A percentile compares a stretch with the other conserved stretches of the same genome.
phyloP scores from a whole-genome alignment of 768 basidiomycete species.

The Infundibulicybe gibba region DNA sequence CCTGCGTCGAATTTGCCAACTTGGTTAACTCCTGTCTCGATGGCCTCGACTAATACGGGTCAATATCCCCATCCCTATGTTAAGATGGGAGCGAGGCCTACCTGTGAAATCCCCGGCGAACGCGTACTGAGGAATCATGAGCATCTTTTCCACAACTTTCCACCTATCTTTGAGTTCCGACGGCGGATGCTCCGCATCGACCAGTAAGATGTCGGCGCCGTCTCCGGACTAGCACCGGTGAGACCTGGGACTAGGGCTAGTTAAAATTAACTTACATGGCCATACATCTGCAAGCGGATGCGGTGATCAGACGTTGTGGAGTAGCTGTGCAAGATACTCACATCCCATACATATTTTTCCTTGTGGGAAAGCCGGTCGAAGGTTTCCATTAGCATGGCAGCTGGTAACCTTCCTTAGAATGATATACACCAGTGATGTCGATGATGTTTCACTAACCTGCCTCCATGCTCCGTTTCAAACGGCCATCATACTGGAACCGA shows the following conservation, averaged over 20 bases:
- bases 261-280: slow-evolving; percentile 43
- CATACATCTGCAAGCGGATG: slow-evolving; percentile 45
- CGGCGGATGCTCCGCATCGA: slow-evolving; percentile 45
- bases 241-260: neutral
- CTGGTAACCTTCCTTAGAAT: slow-evolving; percentile 21
- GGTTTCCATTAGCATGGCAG: slow-evolving; percentile 75
- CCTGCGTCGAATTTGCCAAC: slow-evolving; percentile 62
- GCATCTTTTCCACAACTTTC: slow-evolving; percentile 71
- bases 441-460: slow-evolving; percentile 39
- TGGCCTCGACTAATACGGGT: slow-evolving; percentile 50
- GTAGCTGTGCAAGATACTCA: slow-evolving; percentile 26
- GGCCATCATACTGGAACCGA: slow-evolving; percentile 71
- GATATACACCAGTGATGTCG: neutral
- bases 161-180: slow-evolving; percentile 55
- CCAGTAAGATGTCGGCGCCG: slow-evolving; percentile 50
- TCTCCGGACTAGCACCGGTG: slow-evolving; percentile 52
- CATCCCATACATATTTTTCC: slow-evolving; percentile 78
- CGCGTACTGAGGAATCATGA: slow-evolving; percentile 62
- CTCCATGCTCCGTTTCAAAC: slow-evolving; percentile 59
- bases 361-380: slow-evolving; percentile 59
- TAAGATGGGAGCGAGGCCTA: slow-evolving; percentile 10
- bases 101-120: slow-evolving; percentile 68
- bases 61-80: slow-evolving; percentile 4
- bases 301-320: neutral
- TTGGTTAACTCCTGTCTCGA: slow-evolving; percentile 57